Base-by-base conservation (phyloP, 495 filamentous ascomycete genomes). In the Aspergillus funiculosus region DNA sequence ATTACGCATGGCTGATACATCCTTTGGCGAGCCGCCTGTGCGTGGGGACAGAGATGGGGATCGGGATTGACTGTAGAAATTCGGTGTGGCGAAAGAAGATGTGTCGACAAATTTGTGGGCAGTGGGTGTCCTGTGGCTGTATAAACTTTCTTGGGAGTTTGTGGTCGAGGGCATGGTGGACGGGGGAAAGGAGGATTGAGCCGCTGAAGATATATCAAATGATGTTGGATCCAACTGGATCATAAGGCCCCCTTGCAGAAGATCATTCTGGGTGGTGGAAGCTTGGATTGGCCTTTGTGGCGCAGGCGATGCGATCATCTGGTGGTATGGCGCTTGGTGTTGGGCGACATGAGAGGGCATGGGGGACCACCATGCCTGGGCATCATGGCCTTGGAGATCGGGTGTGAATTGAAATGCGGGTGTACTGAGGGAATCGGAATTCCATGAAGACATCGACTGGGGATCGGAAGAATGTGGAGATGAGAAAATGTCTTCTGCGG, bases 221-320 rank as follows among this genome's bases (percentile, higher is more conserved):
- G 41, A 29, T 8, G 71, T 64, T 11, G 62, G 59, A 44, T 68
- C 60, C 36, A 71, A 53, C 48, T 74, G 69, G 29, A 73, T 72
- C 70, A 75, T 72, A 22, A 73, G 63, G 6, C 70, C 68, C 14
- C 62, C 66, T 57, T 68, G 63, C 48, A 71, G 63, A 46, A 71
- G 56, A 37, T 67, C 63, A 53, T 62, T 62, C 36, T 62, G 66
- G 30, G 47, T 53, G n/a, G 52, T 48, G 29, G 61, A 45, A 36
- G 34, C 55, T 48, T 62, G 60, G 39, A 69, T 59, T 9, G 59
- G 47, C 37, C 56, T 55, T 28, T 67, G 58, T 24, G 62, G 58
- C n/a, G 58, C 41, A 2, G 68, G 62, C 5, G 67, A 66, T 42
- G 59, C 39, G 25, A 64, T 55, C 46, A 63, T 53, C 14, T 61